phyloP scores from a whole-genome alignment of 371 early-diverging fungal species.

The Nematocida sp. region DNA sequence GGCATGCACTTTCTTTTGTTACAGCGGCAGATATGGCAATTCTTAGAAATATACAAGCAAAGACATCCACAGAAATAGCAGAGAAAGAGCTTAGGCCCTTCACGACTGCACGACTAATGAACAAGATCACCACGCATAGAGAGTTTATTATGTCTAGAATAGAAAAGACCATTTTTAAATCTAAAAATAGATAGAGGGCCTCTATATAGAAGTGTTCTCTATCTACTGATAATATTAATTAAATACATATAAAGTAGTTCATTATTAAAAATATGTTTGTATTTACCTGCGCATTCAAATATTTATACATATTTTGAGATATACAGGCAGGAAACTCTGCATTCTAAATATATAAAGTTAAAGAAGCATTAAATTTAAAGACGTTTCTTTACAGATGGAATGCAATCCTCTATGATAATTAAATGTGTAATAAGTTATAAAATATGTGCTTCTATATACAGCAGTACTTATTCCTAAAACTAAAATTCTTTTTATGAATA shows the following conservation, averaged over 20 bases:
- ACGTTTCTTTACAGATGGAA: no score
- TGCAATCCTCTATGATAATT: neutral
- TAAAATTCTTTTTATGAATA: slow-evolving; percentile 35
- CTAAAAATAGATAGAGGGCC: neutral
- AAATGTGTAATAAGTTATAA: neutral
- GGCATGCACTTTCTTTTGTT: slow-evolving; percentile 57
- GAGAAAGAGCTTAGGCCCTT: slow-evolving; percentile 48
- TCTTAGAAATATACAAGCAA: slow-evolving; percentile 36
- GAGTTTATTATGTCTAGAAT: slow-evolving; percentile 30
- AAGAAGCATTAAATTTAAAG: no score
- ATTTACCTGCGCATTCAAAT: no score
- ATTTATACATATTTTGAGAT: no score
- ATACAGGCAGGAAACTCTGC: no score
- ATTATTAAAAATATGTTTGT: neutral
- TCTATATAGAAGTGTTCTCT: no score
- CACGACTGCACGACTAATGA: slow-evolving; percentile 32
- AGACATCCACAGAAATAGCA: neutral
- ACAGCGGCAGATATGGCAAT: slow-evolving; percentile 7
- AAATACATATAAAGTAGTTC: neutral
- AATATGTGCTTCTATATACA: no score
- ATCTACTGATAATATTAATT: no score
- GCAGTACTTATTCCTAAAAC: neutral
- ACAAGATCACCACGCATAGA: slow-evolving; percentile 45
- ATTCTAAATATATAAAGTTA: no score
- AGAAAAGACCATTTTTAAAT: slow-evolving; percentile 4